A percentile compares a stretch with the other conserved stretches of the same genome.
These are phyloP conservation scores for Cladophialophora immunda DNA, from an alignment of 2,329 filamentous ascomycete genomes.

Conservation along the genomic window DNA sequence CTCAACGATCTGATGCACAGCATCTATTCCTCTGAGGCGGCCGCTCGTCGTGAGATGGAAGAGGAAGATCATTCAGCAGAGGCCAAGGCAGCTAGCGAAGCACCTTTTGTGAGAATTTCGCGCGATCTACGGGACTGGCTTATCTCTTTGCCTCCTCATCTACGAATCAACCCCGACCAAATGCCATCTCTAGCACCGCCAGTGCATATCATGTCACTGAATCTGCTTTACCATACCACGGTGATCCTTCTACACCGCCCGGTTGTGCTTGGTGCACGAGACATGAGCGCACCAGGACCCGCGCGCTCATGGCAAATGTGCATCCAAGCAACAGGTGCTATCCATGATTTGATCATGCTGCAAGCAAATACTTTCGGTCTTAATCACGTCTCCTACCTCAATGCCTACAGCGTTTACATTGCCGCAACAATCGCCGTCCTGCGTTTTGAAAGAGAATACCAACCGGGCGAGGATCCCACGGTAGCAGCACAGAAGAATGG, in stretches of 20 bases:
- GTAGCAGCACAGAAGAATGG: constrained; percentile 35
- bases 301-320: constrained; percentile 40
- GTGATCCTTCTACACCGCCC: constrained; percentile 64
- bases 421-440: constrained; percentile 43
- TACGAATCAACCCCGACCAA: constrained; percentile 50
- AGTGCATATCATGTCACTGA: constrained; percentile 56
- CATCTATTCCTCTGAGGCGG: constrained; percentile 55
- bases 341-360: constrained; percentile 41
- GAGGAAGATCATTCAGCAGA: constrained; percentile 34
- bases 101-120: constrained; percentile 48
- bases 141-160: constrained; percentile 52
- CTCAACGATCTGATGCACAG: constrained; percentile 58
- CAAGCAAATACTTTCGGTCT: constrained; percentile 43
- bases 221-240: constrained; percentile 61
- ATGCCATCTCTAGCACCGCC: constrained; percentile 48
- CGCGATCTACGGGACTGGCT: constrained; percentile 55
- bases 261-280: constrained; percentile 50
- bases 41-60: constrained; percentile 46
- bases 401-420: constrained; percentile 43
- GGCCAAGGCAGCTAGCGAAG: constrained; percentile 32
- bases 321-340: constrained; percentile 39
- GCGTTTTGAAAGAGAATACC: constrained; percentile 40
- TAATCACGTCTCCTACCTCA: constrained; percentile 41
- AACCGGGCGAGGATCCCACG: constrained; percentile 33
- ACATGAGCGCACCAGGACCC: constrained; percentile 30